Base-by-base conservation (phyloP, 768 basidiomycete species). In the Tephrocybe sp. region DNA sequence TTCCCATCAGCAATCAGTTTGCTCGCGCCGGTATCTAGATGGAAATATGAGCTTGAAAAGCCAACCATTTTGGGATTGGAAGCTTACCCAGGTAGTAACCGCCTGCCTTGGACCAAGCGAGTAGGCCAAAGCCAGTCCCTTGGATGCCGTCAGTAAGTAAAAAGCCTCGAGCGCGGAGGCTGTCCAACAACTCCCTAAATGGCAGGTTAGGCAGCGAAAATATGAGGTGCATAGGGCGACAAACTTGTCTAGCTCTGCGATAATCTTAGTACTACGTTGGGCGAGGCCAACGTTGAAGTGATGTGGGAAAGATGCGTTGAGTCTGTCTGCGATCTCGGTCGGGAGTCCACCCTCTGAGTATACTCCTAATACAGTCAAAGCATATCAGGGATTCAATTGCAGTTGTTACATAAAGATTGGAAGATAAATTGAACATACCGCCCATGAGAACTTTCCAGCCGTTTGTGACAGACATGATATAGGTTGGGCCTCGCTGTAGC, bases 81-180 rank as follows among this genome's bases (percentile, higher is more conserved):
- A 37, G 12, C 68, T 21, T 50, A 79, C 86, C 84, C 1, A 86
- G 67, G 64, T 88, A 88, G 63, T 83, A 88, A 5, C 87, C 84
- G 21, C 84, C 84, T 0, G 67, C 78, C 36, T 70, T 71, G 7
- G 61, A 62, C 61, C 72, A 78, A 12, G 74, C 76, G 16, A 79
- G 63, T 36, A 76, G 64, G 9, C 76, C 49, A 52, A 80, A 71
- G 0, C 86, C 85, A 1, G 76, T 67, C 16, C 69, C 77, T 5
- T 80, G 75, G 27, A 69, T 69, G 7, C 84, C 85, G 6, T 62
- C 56, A 38, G 74, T 78, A 11, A 71, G 57, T 49, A 73, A 75
- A 69, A 87, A 89, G 4, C 87, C 86, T 2, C 69, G 69, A 50
- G 71, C 71, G 30, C 72, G 65, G 13, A 90, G 70, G 6, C 74